Conservation (phyloP, 148 eudicot species). For the Rhododendron griersonianum region DNA sequence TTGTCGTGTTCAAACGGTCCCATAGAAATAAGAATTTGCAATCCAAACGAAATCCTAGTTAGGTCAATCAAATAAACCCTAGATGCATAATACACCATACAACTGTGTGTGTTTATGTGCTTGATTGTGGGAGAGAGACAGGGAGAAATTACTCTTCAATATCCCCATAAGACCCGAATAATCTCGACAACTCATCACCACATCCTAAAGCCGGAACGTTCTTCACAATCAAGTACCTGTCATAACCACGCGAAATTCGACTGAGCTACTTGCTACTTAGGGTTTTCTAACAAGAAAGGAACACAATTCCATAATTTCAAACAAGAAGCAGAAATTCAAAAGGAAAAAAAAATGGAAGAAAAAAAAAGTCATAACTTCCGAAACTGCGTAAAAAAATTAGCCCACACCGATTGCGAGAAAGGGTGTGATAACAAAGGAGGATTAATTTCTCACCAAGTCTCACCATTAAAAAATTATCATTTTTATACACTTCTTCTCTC, state of each 20-base stretch:
- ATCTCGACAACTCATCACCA: constrained; percentile 64
- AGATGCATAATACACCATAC: background rate
- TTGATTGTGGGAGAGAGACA: background rate
- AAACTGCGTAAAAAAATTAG: background rate
- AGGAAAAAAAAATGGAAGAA: background rate
- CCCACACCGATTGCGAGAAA: background rate
- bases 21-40: background rate
- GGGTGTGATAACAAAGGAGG: background rate
- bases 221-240: constrained; percentile 80
- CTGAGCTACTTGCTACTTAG: background rate
- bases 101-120: background rate
- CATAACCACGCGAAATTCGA: background rate
- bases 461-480: too few species aligned
- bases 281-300: background rate
- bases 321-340: background rate
- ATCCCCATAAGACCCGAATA: constrained; percentile 73
- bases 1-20: background rate
- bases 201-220: constrained; percentile 90
- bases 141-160: constrained; percentile 63
- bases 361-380: background rate
- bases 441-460: too few species aligned
- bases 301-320: background rate
- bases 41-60: background rate
- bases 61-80: background rate
- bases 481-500: background rate